Base-by-base conservation (phyloP, 1,139 yeast species). In the Geotrichum europaeum region DNA sequence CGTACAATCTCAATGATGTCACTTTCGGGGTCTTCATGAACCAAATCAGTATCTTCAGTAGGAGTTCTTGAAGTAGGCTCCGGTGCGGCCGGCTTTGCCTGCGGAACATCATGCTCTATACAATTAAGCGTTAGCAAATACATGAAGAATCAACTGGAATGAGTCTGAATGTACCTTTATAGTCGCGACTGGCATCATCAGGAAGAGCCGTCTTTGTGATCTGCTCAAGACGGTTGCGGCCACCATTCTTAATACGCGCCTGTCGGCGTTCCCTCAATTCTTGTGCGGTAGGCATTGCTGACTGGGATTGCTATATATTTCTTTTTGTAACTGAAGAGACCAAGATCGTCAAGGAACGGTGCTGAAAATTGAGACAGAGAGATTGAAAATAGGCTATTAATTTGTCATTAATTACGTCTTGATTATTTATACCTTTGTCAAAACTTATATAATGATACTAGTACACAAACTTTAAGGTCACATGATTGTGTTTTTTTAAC, bases 251-350 rank as follows among this genome's bases (percentile, higher is more conserved):
- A 55, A 76, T 73, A 30, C 68, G 67, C 10, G 75, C 76, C 67
- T 72, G 74, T 18, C 79, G 72, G 34, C 75, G 65, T 61, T 74
- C 78, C 51, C 78, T 66, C 49, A 75, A 71, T 47, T 67, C 68
- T 45, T 67, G 64, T 6, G 70, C 70, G 57, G 63, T 58, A 9
- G 60, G 58, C 60, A 58, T 58, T n/a, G 22, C 22, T 40, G 20
- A 40, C 47, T 40, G 9, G 47, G 9, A n/a, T 40, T 13, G 47
- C 10, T n/a, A n/a, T 40, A 40, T 40, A 40, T 40, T 40, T 40
- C 20, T 40, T 34, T 34, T 40, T 40, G 18, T 9, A 40, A n/a
- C 47, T 40, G 10, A 40, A 40, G 22, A 18, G 47, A 4, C 7
- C 47, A 40, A 40, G 47, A 40, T n/a, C 10, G 4, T 40, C 47